Percentiles rank a stretch among this genome's conserved stretches.
These are phyloP conservation scores for Nepenthes gracilis DNA, from an alignment of 148 eudicot genomes.

Conservation along the genomic window DNA sequence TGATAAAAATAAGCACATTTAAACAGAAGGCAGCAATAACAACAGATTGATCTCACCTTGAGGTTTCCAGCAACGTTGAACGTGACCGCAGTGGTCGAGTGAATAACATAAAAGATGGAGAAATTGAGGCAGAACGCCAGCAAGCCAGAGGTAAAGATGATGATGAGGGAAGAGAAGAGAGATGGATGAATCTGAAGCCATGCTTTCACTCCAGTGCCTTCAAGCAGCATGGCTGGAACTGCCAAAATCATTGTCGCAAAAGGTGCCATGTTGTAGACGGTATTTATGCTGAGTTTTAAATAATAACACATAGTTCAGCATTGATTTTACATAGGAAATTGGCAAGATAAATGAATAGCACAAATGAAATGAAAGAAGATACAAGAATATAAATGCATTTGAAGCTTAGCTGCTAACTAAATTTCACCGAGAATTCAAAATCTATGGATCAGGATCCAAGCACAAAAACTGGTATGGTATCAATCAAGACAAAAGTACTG, in stretches of 20 bases:
- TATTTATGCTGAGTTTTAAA: conserved; percentile 54
- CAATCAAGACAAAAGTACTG: too few relatives aligned
- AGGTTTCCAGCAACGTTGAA: conserved; percentile 98
- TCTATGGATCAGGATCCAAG: too few relatives aligned
- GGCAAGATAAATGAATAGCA: too few relatives aligned
- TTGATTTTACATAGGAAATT: neutral
- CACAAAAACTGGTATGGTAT: too few relatives aligned
- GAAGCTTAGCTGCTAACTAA: too few relatives aligned
- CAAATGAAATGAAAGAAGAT: neutral
- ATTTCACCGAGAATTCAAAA: too few relatives aligned
- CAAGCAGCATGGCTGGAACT: conserved; percentile 69
- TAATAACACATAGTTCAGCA: neutral
- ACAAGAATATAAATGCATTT: too few relatives aligned
- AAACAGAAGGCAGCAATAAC: neutral
- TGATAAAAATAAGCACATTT: neutral
- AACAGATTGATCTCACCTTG: conserved; percentile 38
- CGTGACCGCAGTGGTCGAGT: conserved; percentile 94
- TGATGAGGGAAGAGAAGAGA: conserved; percentile 39
- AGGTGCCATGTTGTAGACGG: conserved; percentile 97
- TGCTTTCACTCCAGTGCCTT: conserved; percentile 64
- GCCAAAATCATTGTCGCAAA: conserved; percentile 85
- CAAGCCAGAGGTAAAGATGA: conserved; percentile 78
- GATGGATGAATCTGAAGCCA: conserved; percentile 54
- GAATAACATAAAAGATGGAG: conserved; percentile 90
- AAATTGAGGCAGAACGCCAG: conserved; percentile 90